Conservation (phyloP, 2,329 filamentous ascomycete species). For the Apiospora arundinis region DNA sequence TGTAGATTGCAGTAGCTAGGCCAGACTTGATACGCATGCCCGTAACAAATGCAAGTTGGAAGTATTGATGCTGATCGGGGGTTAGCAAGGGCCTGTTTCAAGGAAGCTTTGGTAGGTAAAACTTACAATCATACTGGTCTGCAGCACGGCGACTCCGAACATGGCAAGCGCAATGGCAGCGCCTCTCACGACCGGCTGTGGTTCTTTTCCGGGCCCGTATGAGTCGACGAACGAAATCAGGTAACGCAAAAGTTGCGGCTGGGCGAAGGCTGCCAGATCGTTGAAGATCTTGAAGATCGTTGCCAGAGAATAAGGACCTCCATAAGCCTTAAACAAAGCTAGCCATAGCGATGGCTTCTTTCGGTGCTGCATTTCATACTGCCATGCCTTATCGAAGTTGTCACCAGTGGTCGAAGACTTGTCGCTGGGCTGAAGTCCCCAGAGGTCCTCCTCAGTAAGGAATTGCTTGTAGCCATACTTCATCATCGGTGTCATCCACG, state of each 20-base stretch:
- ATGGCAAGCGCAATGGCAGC: constrained; percentile 88
- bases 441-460: constrained; percentile 92
- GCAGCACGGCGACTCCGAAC: constrained; percentile 85
- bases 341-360: constrained; percentile 85
- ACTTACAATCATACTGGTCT: constrained; percentile 78
- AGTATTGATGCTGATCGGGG: constrained; percentile 78
- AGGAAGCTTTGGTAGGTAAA: background rate
- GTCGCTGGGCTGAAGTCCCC: constrained; percentile 84
- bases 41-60: constrained; percentile 91
- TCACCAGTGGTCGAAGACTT: constrained; percentile 76
- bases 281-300: constrained; percentile 89
- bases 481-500: constrained; percentile 99
- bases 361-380: constrained; percentile 69
- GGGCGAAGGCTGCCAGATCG: constrained; percentile 83
- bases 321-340: constrained; percentile 83
- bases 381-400: constrained; percentile 78
- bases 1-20: constrained; percentile 88
- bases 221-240: constrained; percentile 87
- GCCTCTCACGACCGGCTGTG: constrained; percentile 82
- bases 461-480: constrained; percentile 90
- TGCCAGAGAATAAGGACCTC: constrained; percentile 81
- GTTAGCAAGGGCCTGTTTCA: background rate
- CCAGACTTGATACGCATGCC: constrained; percentile 97
- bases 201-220: constrained; percentile 63
- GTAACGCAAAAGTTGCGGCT: constrained; percentile 86